These are phyloP conservation scores for Tetrahymena elliotti DNA, from an alignment of 73 alveolate genomes.

Conservation along the genomic window DNA sequence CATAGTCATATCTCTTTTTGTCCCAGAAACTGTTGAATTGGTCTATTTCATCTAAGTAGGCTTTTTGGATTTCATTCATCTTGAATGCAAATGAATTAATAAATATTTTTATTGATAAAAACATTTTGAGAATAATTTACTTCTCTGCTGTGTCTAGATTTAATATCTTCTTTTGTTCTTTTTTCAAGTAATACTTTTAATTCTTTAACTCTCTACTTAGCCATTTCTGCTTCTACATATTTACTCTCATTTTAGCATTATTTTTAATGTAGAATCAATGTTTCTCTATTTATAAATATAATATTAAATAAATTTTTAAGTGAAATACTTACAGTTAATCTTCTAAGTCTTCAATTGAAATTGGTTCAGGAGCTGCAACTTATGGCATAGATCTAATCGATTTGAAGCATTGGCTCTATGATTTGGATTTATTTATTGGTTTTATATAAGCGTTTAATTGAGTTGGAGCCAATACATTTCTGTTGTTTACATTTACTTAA, in stretches of 20 bases:
- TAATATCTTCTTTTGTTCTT: slow-evolving; percentile 11
- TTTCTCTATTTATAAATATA: neutral
- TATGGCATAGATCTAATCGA: neutral
- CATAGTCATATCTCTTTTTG: slow-evolving; percentile 29
- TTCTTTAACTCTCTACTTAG: slow-evolving; percentile 52
- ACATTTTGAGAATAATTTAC: neutral
- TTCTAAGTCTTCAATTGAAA: neutral
- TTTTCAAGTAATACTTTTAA: slow-evolving; percentile 32
- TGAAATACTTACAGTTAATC: neutral
- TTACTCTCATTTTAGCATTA: slow-evolving; percentile 50
- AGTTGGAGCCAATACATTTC: neutral
- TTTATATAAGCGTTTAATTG: neutral
- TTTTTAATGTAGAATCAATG: slow-evolving; percentile 25
- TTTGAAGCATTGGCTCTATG: neutral
- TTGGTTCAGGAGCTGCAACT: neutral
- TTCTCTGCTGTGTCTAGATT: slow-evolving; percentile 28
- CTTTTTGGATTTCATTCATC: slow-evolving; percentile 41
- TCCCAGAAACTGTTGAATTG: slow-evolving; percentile 50
- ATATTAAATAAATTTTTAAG: neutral
- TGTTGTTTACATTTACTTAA: neutral
- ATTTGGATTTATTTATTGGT: neutral
- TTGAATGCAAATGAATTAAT: neutral
- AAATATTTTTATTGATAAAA: neutral
- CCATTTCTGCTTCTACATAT: slow-evolving; percentile 64
- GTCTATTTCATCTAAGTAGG: slow-evolving; percentile 43